Base-by-base conservation (phyloP, 2,329 filamentous ascomycete genomes). In the Stachybotrys elegans region DNA sequence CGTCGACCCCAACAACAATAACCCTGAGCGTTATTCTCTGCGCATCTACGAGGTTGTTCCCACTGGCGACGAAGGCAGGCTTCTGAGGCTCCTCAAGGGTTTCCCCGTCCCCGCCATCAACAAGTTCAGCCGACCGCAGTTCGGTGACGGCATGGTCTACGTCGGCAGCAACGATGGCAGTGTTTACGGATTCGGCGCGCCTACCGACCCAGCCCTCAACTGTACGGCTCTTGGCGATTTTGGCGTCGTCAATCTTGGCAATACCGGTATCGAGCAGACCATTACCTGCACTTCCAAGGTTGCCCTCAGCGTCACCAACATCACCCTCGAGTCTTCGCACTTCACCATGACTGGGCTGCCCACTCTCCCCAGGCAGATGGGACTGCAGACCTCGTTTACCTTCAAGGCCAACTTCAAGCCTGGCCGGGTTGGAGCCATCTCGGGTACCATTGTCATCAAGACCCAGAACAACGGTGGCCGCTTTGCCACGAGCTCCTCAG, bases 401-500 rank as follows among this genome's bases (percentile, higher is more conserved):
- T 40, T 40, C 38, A 23, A 40, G 38, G 38, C 38, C 23, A 40
- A 40, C 38, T 40, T 40, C 38, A 40, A 40, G 38, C 38, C 38
- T 29, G 19, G 21, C 38, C 38, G 38, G n/a, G 38, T 40, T 16
- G 38, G 38, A 8, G 22, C 38, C 16, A 22, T 22, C 38, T 40
- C 38, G n/a, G 38, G 21, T 16, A 40, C 22, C 22, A 40, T 40
- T 23, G 27, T 23, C 22, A 27, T 40, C 23, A 40, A 19, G 6
- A 40, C 38, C 22, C 27, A 14, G 22, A 40, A 40, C 22, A 40
- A 40, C 22, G 38, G 27, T 4, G 38, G 13, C 38, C 22, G 38
- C 13, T 40, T 27, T 14, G 13, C 38, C 17, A 40, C 14, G 13
- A 40, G 22, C 13, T 27, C 38, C 8, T 27, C 38, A 23, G 22